Evolutionary conservation across 2,329 filamentous ascomycete species (phyloP), one percentile per base, ranked within the genome.

Genomic region (Diplodia corticola): DNA sequence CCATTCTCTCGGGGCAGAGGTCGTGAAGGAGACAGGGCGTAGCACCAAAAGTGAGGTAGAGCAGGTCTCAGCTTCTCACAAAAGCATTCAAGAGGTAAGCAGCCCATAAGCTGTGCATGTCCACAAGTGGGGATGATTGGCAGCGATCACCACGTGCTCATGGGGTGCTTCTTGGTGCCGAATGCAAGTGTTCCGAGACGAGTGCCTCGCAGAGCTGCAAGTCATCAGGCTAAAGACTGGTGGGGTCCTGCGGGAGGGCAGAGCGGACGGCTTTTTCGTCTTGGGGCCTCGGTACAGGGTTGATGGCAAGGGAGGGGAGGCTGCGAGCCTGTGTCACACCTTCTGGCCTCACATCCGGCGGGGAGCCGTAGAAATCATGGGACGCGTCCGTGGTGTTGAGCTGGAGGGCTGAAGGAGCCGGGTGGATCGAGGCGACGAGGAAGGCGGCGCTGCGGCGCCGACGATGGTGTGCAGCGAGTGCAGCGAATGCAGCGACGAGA

Each of bases 351-450:
- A 49, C 57, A 49, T 35, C 57, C 57, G 57, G 33, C 33, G 57
- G 57, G 57, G 57, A 61, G 57, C 57, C 57, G 57, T 24, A 20
- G 6, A 26, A 9, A 61, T 61, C 57, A 61, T 61, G 57, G 44
- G 57, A 44, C 20, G 30, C 1, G 24, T 46, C 15, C n/a, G 22
- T 40, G 40, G 35, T 10, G n/a, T 28, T 15, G 9, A 26, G 22
- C 15, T 12, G 37, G 33, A 49, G 40, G 22, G 57, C 40, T 49
- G 44, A 61, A 40, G 26, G 57, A 61, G 57, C 55, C 33, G 55
- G n/a, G 46, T n/a, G 57, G 17, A 9, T 44, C 9, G 57, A 49
- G 40, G 40, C 28, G 22, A 61, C 35, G 57, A 35, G 20, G 54
- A 44, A 35, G 20, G 54, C 6, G 53, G 54, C 54, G 54, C 20